Base-by-base conservation (phyloP, 306 rosid genomes). In the Calophaca sinica region DNA sequence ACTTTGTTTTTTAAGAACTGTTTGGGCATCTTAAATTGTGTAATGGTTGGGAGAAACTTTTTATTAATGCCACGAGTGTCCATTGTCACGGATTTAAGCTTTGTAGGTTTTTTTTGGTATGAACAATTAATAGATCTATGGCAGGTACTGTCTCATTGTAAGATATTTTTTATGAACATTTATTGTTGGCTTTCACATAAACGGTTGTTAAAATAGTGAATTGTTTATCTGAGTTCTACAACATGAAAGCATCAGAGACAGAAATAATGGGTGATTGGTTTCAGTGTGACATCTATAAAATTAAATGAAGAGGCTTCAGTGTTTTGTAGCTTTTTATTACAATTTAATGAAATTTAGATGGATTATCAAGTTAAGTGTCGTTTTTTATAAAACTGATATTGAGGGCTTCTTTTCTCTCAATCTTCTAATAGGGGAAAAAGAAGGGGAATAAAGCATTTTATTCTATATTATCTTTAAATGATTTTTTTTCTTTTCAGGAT, bases 401-500 rank as follows among this genome's bases (percentile, higher is more conserved):
- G 28, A 60, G 38, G 64, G 44, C 38, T 51, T 44, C 44, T 51
- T 15, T 53, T 66, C 50, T 55, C 72, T 52, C 32, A 28, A 48
- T 42, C 39, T 62, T 62, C 45, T 59, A 35, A n/a, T 53, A 20
- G 51, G 62, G 45, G 35, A 20, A 20, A 49, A 8, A 11, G 4
- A 57, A 5, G 15, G 15, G 58, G 35, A 12, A 63, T 42, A 49
- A 6, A 32, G 12, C 36, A 67, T 41, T 20, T 20, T 20, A 20
- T 20, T 20, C 26, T 20, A 20, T 20, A 20, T 20, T 20, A 20
- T 59, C 36, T 4, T 50, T 29, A 28, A 38, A 26, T 70, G 48
- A 2, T 20, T 61, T 57, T 15, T 15, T 86, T 60, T 62, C 74
- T 79, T 87, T 84, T 80, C 93, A 96, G 99, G 90, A 84, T 96